Conservation (phyloP, 768 basidiomycete species). For the Pleurotus tuoliensis region DNA sequence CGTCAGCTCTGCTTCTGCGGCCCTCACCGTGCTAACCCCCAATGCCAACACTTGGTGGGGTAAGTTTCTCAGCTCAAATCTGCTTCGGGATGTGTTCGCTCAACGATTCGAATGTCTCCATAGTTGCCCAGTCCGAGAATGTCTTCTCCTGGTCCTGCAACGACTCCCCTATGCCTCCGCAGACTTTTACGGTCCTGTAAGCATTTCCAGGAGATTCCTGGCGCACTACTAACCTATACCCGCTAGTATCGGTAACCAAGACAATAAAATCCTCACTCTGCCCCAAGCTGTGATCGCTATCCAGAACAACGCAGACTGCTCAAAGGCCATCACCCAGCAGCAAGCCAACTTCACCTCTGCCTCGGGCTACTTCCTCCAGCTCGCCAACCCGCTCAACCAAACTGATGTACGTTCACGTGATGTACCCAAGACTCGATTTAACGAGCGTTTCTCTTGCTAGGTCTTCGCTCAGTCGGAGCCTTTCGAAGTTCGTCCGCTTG, state of each 20-base stretch:
- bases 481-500: constrained; percentile 60
- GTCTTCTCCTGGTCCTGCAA: constrained; percentile 58
- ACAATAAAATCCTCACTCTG: constrained; percentile 32
- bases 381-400: constrained; percentile 48
- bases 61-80: constrained; percentile 25
- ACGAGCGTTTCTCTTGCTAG: constrained; percentile 25
- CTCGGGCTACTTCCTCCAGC: constrained; percentile 43
- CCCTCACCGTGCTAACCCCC: constrained; percentile 41
- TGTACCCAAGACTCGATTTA: not conserved
- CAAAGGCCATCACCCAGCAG: constrained; percentile 43
- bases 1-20: constrained; percentile 15
- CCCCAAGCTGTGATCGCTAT: constrained; percentile 46
- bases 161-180: constrained; percentile 26
- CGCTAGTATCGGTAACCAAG: constrained; percentile 40
- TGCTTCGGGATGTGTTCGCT: not conserved
- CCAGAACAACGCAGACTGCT: constrained; percentile 57
- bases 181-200: constrained; percentile 50
- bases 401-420: constrained; percentile 41
- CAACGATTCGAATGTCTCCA: not conserved
- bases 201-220: constrained; percentile 18
- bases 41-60: constrained; percentile 56
- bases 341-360: constrained; percentile 38
- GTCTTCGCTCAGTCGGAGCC: constrained; percentile 49
- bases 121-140: constrained; percentile 58
- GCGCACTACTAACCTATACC: not conserved